Conservation (phyloP, 352 stramenopile species). For the Pythium periplocum region DNA sequence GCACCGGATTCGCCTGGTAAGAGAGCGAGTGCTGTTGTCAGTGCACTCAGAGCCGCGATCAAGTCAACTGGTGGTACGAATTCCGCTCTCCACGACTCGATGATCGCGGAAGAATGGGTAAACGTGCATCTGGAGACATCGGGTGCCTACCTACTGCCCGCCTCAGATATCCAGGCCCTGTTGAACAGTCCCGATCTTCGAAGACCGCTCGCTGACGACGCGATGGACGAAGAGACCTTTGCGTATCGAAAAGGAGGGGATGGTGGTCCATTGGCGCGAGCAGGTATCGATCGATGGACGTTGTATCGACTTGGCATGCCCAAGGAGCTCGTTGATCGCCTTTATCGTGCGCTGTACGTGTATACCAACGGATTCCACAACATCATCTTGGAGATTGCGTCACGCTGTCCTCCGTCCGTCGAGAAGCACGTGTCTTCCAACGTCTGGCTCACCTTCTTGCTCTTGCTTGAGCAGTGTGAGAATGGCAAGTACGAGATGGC, state of each 20-base stretch:
- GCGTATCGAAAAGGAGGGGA: conserved; percentile 31
- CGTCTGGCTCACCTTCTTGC: conserved; percentile 69
- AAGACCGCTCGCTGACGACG: conserved; percentile 18
- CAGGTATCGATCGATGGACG: conserved; percentile 66
- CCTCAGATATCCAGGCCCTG: conserved; percentile 35
- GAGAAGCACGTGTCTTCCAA: conserved; percentile 80
- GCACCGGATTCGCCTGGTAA: too few relatives aligned
- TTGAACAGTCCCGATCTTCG: conserved; percentile 24
- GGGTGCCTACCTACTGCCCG: conserved; percentile 44
- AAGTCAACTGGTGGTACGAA: not conserved
- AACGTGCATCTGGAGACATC: conserved; percentile 66
- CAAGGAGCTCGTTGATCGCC: conserved; percentile 66
- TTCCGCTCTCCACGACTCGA: conserved; percentile 46
- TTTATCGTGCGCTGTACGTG: conserved; percentile 80
- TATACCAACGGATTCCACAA: conserved; percentile 85
- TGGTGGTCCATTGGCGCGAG: conserved; percentile 38
- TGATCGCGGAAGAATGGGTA: conserved; percentile 77
- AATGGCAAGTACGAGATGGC: conserved; percentile 82
- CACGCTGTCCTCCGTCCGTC: conserved; percentile 51
- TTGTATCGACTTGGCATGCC: conserved; percentile 73
- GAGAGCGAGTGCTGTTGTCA: too few relatives aligned
- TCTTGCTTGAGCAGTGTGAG: conserved; percentile 76
- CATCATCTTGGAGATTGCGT: conserved; percentile 75
- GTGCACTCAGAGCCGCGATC: too few relatives aligned
- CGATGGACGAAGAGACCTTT: conserved; percentile 38